Conservation (phyloP, 2,329 filamentous ascomycete species). For the Dactylellina sp. region DNA sequence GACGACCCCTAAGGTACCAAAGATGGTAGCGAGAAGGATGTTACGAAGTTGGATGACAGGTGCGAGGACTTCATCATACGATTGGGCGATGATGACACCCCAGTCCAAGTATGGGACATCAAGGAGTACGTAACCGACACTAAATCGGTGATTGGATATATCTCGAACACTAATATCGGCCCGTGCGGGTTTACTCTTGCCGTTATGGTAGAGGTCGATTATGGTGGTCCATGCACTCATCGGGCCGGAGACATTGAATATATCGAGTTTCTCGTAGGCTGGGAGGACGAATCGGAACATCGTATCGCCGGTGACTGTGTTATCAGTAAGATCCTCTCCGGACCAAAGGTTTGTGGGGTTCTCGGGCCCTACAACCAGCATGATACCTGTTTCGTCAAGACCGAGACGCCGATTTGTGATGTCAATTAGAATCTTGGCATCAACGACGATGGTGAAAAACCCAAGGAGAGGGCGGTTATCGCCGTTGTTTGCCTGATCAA, state of each 20-base stretch:
- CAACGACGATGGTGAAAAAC: constrained; percentile 84
- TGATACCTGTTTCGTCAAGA: constrained; percentile 59
- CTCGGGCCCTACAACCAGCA: constrained; percentile 59
- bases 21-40: constrained; percentile 85
- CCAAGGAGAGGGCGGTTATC: constrained; percentile 72
- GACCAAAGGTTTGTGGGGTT: constrained; percentile 59
- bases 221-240: constrained; percentile 74
- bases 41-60: constrained; percentile 82
- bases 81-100: constrained; percentile 83
- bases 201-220: constrained; percentile 70
- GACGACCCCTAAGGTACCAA: constrained; percentile 81
- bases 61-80: constrained; percentile 77
- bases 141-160: constrained; percentile 67
- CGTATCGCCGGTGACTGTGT: constrained; percentile 44
- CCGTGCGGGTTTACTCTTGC: constrained; percentile 68
- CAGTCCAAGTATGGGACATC: constrained; percentile 76
- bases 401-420: constrained; percentile 58
- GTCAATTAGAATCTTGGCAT: constrained; percentile 66
- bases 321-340: constrained; percentile 29
- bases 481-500: constrained; percentile 67
- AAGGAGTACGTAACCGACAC: constrained; percentile 82
- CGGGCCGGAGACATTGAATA: constrained; percentile 69
- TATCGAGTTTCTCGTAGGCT: constrained; percentile 65
- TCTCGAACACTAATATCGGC: constrained; percentile 77
- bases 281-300: constrained; percentile 70